Percentiles rank a stretch among this genome's conserved stretches.
Evolutionary conservation across 2,329 filamentous ascomycete species (phyloP).

Genomic region (Ascochyta koolunga): DNA sequence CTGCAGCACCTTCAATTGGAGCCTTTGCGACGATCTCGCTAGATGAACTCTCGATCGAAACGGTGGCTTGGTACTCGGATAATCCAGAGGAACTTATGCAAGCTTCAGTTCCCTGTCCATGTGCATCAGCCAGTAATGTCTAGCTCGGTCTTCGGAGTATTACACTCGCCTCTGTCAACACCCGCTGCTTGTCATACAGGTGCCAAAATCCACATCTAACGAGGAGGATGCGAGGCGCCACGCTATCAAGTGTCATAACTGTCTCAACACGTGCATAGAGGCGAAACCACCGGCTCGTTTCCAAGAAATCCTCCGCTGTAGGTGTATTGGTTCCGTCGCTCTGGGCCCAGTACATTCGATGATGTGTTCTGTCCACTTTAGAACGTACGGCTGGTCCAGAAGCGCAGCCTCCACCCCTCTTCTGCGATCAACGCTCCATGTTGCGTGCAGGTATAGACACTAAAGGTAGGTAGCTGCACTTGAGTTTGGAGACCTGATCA

Average conservation of each 20-base stretch:
- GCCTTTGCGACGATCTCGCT: not conserved
- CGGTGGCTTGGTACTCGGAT: not conserved
- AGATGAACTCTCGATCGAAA: not conserved
- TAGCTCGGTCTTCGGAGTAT: not conserved
- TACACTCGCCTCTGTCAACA: slow-evolving; percentile 2
- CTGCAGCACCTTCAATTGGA: not conserved
- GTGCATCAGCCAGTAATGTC: not conserved
- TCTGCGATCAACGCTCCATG: not conserved
- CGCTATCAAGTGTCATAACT: slow-evolving; percentile 11
- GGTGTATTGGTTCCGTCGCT: not conserved
- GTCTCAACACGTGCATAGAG: slow-evolving; percentile 7
- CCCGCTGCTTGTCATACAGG: not conserved
- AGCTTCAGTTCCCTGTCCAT: not conserved
- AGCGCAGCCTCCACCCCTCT: not conserved
- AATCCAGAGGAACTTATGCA: not conserved
- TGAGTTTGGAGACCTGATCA: not conserved
- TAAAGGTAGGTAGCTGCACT: not conserved
- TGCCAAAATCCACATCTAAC: not conserved
- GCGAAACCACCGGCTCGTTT: slow-evolving; percentile 8
- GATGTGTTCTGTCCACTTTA: not conserved
- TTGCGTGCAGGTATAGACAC: not conserved
- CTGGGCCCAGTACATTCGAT: not conserved
- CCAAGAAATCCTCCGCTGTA: slow-evolving; percentile 5
- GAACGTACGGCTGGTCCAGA: slow-evolving; percentile 1
- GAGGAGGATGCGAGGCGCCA: not conserved